A percentile compares a stretch with the other conserved stretches of the same genome.
These are phyloP conservation scores for Quercus ilex DNA, from an alignment of 306 rosid genomes.

Conservation along the genomic window DNA sequence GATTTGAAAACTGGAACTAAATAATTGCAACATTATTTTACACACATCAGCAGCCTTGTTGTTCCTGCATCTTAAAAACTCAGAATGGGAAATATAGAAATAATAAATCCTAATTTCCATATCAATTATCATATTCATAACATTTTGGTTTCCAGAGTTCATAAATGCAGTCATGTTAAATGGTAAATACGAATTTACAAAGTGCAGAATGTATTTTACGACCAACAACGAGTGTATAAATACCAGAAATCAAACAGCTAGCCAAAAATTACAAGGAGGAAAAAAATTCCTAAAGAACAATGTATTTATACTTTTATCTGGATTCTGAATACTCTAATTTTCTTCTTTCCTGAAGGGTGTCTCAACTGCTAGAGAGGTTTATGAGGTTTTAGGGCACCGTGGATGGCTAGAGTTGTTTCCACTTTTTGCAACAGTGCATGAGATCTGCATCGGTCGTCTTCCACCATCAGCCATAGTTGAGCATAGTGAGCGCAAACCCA, in stretches of 20 bases:
- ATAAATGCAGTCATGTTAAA: not conserved
- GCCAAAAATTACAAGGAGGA: not conserved
- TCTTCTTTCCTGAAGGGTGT: constrained; percentile 64
- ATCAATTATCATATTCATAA: not conserved
- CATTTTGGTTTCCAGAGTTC: not conserved
- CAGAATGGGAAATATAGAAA: not conserved
- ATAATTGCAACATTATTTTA: not conserved
- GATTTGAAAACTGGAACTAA: not conserved
- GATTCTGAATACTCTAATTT: constrained; percentile 12
- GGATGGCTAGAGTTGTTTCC: constrained; percentile 88
- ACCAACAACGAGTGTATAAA: not conserved
- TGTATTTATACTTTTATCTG: not conserved
- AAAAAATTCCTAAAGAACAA: not conserved
- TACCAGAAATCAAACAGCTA: not conserved
- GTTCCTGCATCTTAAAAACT: too few relatives aligned
- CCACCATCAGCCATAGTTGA: constrained; percentile 90
- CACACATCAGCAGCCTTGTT: not conserved
- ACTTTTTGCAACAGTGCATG: constrained; percentile 75
- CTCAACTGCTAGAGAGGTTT: constrained; percentile 79
- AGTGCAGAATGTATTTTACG: not conserved
- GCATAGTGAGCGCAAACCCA: constrained; percentile 45
- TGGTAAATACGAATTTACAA: not conserved
- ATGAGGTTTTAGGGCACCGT: constrained; percentile 74
- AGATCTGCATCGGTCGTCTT: constrained; percentile 68
- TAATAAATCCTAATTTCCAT: not conserved